These are phyloP conservation scores for Russula lepida DNA, from an alignment of 768 basidiomycete species.

Conservation along the genomic window DNA sequence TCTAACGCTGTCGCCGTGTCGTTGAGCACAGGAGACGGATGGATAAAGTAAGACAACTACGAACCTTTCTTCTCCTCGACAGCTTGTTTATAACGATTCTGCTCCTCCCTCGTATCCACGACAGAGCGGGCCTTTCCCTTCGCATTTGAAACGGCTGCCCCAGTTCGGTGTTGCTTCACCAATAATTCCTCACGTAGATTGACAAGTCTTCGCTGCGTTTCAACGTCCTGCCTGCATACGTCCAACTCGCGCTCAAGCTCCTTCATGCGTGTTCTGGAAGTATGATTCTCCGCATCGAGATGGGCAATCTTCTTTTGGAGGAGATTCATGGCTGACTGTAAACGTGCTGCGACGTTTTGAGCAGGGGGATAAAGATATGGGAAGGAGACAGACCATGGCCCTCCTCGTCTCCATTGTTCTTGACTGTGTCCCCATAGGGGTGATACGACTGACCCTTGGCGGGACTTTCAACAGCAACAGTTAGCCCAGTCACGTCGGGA, in stretches of 20 bases:
- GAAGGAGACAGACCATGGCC: constrained; percentile 44
- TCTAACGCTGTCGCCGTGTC: constrained; percentile 54
- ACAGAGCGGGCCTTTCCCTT: constrained; percentile 30
- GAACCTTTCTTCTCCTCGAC: constrained; percentile 87
- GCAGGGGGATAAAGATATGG: neutral
- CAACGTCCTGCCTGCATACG: constrained; percentile 70
- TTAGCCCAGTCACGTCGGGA: constrained; percentile 80
- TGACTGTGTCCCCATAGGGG: constrained; percentile 32
- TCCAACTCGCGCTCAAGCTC: constrained; percentile 87
- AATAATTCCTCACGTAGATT: constrained; percentile 47
- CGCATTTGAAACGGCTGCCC: constrained; percentile 27
- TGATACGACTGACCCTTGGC: constrained; percentile 46
- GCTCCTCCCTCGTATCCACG: constrained; percentile 18
- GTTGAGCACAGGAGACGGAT: neutral
- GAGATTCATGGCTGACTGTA: constrained; percentile 49
- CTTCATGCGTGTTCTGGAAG: constrained; percentile 72
- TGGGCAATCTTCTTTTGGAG: constrained; percentile 63
- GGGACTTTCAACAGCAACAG: constrained; percentile 69
- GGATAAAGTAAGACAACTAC: constrained; percentile 8
- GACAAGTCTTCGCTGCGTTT: constrained; percentile 56
- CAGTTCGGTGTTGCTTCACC: constrained; percentile 23
- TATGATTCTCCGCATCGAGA: constrained; percentile 73
- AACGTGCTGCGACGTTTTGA: constrained; percentile 38
- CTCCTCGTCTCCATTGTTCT: constrained; percentile 42
- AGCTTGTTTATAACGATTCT: constrained; percentile 56